Evolutionary conservation across 768 basidiomycete genomes (phyloP).

Genomic region (Boletellus emodensis): DNA sequence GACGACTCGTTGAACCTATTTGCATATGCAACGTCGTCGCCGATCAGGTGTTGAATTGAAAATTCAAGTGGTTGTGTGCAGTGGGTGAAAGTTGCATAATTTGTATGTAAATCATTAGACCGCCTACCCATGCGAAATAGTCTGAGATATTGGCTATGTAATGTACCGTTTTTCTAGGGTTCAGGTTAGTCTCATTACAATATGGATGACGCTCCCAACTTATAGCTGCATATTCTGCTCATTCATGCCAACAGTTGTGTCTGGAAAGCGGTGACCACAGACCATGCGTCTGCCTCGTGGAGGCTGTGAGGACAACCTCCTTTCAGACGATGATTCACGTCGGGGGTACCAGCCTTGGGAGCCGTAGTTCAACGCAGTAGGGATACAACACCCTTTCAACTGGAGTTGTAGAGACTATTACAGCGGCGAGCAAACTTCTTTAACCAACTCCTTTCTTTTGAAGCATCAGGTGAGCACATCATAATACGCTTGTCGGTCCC

Average conservation of each 20-base stretch:
- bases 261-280: neutral
- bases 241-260: neutral
- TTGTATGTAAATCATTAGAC: neutral
- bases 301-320: slow-evolving; percentile 1
- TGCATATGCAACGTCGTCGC: slow-evolving; percentile 33
- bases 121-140: neutral
- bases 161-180: too few species aligned
- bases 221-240: neutral
- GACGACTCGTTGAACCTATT: slow-evolving; percentile 53
- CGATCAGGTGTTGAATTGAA: slow-evolving; percentile 17
- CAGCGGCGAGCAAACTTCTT: neutral
- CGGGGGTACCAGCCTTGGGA: neutral
- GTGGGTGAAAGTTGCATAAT: neutral
- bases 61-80: neutral
- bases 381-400: neutral
- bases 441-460: neutral
- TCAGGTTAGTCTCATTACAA: too few species aligned
- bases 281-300: slow-evolving; percentile 24
- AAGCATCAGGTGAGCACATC: slow-evolving; percentile 9
- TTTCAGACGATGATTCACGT: slow-evolving; percentile 1
- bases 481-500: neutral
- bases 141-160: neutral
- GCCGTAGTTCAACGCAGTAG: slow-evolving; percentile 2
- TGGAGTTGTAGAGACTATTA: neutral
- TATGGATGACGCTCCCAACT: neutral